Evolutionary conservation across 2,329 filamentous ascomycete species (phyloP), one percentile per base, ranked within the genome.

Genomic region (Septoria petroselini): DNA sequence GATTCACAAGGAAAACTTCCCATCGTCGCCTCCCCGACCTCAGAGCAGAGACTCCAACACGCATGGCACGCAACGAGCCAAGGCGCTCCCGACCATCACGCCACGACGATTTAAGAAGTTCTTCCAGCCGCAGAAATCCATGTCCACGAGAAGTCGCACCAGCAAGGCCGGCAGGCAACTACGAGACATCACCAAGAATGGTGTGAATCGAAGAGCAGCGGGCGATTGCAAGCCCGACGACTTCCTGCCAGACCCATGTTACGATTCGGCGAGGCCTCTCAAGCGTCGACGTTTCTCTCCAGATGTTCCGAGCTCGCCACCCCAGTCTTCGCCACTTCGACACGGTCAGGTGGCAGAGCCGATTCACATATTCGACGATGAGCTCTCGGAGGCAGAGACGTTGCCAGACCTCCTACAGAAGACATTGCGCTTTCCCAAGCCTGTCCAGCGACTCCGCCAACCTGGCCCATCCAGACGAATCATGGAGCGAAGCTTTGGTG

Each of bases 31-130:
- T 19, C 51, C 57, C 15, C 39, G 42, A 38, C 41, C 54, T 23
- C 49, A 54, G 49, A 51, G 45, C 52, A 34, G 27, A n/a, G 15
- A 45, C 27, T 31, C 27, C 37, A 37, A 48, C 34, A 14, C 47
- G 7, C 30, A 43, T 30, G 64, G 55, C 58, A 61, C 63, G 41
- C 50, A 56, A 18, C 76, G 75, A 58, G 68, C 66, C 30, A 74
- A 67, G 55, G 72, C 70, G 52, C 71, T 72, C 25, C 74, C 75
- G 4, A 74, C 73, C 21, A 74, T 77, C 55, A 77, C 75, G 1
- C 75, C 75, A 5, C 75, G 74, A 58, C 70, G 75, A 50, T 76
- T 77, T 64, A 75, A 64, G 40, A 71, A 72, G 53, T 77, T 77
- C 65, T 77, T 77, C 63, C 75, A 73, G 9, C 75, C 74, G 8